Conservation (phyloP, 2,329 filamentous ascomycete species). For the Neonectria neomacrospora region DNA sequence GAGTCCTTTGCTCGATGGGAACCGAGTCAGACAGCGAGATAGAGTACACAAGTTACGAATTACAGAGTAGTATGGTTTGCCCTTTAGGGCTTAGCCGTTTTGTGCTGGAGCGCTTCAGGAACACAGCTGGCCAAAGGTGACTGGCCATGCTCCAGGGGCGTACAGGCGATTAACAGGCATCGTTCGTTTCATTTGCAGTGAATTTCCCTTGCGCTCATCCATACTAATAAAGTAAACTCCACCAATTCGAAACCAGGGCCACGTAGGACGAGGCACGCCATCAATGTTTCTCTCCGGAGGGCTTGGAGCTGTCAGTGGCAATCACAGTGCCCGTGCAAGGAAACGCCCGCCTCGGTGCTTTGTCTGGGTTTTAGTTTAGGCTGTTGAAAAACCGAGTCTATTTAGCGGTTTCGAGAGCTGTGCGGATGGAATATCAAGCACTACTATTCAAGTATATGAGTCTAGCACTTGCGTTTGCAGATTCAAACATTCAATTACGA, state of each 20-base stretch:
- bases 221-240: constrained; percentile 21
- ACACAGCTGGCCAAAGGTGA: background rate
- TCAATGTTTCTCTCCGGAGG: constrained; percentile 1
- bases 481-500: background rate
- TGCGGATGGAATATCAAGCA: background rate
- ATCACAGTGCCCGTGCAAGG: background rate
- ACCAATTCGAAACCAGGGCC: constrained; percentile 31
- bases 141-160: constrained; percentile 6
- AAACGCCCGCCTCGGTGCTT: background rate
- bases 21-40: constrained; percentile 1
- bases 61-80: too few relatives aligned
- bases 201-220: constrained; percentile 1
- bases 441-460: too few relatives aligned
- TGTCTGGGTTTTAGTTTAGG: background rate
- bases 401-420: background rate
- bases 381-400: background rate
- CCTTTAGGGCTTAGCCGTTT: background rate
- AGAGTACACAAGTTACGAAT: too few relatives aligned
- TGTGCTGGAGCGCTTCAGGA: background rate
- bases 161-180: constrained; percentile 2
- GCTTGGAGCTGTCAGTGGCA: background rate
- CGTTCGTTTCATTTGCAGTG: constrained; percentile 10
- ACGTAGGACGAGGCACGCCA: constrained; percentile 28
- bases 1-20: background rate
- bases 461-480: background rate